Conservation (phyloP, 805 yeast species). For the Monosporozyma aquatica region DNA sequence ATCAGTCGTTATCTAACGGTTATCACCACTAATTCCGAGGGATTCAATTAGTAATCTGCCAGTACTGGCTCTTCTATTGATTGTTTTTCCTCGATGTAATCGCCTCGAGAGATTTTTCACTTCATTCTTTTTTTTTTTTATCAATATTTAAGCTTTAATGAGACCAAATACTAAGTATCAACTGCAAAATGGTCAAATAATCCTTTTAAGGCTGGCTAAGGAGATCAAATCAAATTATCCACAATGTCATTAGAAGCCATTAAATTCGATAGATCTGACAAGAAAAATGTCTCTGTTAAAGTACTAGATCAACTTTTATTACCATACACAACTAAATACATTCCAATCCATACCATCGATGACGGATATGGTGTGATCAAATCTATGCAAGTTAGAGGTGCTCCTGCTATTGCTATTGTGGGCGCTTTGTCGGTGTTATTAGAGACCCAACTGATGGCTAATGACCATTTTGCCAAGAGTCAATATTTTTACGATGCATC, state of each 20-base stretch:
- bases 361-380: constrained; percentile 80
- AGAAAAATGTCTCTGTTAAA: constrained; percentile 35
- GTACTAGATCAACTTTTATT: constrained; percentile 75
- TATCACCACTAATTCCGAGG: background rate
- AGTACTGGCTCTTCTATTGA: too few species aligned
- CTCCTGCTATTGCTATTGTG: constrained; percentile 96
- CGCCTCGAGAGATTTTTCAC: too few species aligned
- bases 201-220: too few species aligned
- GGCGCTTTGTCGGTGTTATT: constrained; percentile 77
- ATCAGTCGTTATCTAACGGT: background rate
- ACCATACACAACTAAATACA: constrained; percentile 70
- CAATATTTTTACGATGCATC: constrained; percentile 30
- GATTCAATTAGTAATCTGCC: background rate
- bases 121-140: too few species aligned
- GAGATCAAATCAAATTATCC: too few species aligned
- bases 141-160: too few species aligned
- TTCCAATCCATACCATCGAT: constrained; percentile 50
- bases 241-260: constrained; percentile 53
- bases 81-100: too few species aligned
- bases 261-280: constrained; percentile 40
- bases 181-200: too few species aligned
- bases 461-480: constrained; percentile 16
- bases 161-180: too few species aligned
- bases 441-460: constrained; percentile 41
- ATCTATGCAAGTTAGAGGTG: constrained; percentile 92